Conservation (phyloP, 1,139 yeast genomes). For the Debaryomyces sp. region DNA sequence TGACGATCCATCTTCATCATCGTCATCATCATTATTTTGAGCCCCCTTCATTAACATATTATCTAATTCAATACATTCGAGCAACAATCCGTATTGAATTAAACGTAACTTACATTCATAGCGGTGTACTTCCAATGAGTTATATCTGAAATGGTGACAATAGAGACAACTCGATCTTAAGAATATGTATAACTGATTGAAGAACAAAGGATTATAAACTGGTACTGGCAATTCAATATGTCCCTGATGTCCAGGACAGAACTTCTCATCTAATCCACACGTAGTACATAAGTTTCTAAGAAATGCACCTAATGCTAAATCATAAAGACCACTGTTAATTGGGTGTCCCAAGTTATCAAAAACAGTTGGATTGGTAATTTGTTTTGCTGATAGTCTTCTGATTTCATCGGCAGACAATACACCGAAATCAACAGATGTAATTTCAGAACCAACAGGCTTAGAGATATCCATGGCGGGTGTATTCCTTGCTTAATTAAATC, state of each 20-base stretch:
- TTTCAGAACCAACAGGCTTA: slow-evolving; percentile 93
- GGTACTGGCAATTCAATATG: slow-evolving; percentile 96
- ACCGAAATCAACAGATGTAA: slow-evolving; percentile 90
- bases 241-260: slow-evolving; percentile 98
- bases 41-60: slow-evolving; percentile 49
- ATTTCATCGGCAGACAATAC: slow-evolving; percentile 82
- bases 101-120: slow-evolving; percentile 77
- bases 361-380: slow-evolving; percentile 91
- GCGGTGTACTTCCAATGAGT: slow-evolving; percentile 68
- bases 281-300: slow-evolving; percentile 87
- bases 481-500: slow-evolving; percentile 4
- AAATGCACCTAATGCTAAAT: slow-evolving; percentile 92
- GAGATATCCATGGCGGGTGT: slow-evolving; percentile 76
- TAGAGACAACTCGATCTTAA: slow-evolving; percentile 85
- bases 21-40: slow-evolving; percentile 35
- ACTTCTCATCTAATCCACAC: slow-evolving; percentile 92
- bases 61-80: slow-evolving; percentile 77
- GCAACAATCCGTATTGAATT: slow-evolving; percentile 84
- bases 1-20: slow-evolving; percentile 31
- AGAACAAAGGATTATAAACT: slow-evolving; percentile 91
- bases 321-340: slow-evolving; percentile 89
- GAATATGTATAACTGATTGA: slow-evolving; percentile 84
- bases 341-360: slow-evolving; percentile 97
- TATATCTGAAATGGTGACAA: slow-evolving; percentile 84
- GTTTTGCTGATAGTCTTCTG: slow-evolving; percentile 86